Base-by-base conservation (phyloP, 2,329 filamentous ascomycete genomes). In the Arthrobotrys iridis region DNA sequence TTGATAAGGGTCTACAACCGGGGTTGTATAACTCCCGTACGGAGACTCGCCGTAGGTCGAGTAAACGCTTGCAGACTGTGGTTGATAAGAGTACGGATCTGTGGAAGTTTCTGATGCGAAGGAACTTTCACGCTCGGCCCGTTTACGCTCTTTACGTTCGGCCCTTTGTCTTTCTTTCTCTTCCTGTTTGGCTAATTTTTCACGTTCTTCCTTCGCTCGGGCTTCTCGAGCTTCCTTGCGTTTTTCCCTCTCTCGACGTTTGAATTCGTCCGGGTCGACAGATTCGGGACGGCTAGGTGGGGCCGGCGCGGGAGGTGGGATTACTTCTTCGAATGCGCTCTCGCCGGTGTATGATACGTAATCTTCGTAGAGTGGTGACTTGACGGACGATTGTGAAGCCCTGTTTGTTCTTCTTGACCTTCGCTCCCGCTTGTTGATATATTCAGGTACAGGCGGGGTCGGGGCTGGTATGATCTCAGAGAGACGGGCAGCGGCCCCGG, bases 401-500 rank as follows among this genome's bases (percentile, higher is more conserved):
- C 70, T 45, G 24, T 45, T 74, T 18, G 63, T 48, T 15, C 68
- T 40, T 63, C 62, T 63, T 28, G 62, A 59, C 40, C 68, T 30
- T 55, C 62, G 57, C 33, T 66, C 62, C n/a, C 70, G 62, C 37
- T 74, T 74, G 37, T 48, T 35, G 37, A 74, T 57, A 41, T 67
- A 67, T 26, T 74, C 70, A 45, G 62, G 70, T 60, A 74, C 70
- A 48, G 70, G 70, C 30, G 70, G 70, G 28, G 70, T 74, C 13
- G 70, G 70, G 15, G 70, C 70, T 11, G 70, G 70, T 45, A 74
- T 74, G 46, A 74, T 74, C 45, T 74, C 70, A 33, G 70, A 74
- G 45, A 74, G 62, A 63, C 70, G 70, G 15, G 60, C 62, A 30
- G 70, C 62, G 20, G 70, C 55, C 26, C 70, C 70, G n/a, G 70